Conservation (phyloP, 805 yeast species). For the Candida yuanshanica region DNA sequence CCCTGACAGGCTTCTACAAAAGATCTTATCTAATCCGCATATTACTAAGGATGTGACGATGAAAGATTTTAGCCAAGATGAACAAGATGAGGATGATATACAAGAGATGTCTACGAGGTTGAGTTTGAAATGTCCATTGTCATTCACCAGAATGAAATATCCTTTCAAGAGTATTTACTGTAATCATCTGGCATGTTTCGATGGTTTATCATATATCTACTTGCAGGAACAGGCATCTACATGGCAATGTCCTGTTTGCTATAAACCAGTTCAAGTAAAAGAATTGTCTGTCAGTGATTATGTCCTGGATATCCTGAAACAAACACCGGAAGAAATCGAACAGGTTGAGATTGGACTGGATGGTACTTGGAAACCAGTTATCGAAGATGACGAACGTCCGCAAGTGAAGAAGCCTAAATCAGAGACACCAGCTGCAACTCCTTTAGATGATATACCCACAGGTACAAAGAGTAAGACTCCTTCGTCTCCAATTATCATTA, state of each 20-base stretch:
- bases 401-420: background rate
- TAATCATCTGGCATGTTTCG: conserved; percentile 84
- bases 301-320: conserved; percentile 52
- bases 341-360: conserved; percentile 61
- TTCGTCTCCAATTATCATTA: conserved; percentile 36
- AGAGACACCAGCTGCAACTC: conserved; percentile 4
- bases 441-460: background rate
- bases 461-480: conserved; percentile 4
- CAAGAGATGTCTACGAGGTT: conserved; percentile 60
- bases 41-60: conserved; percentile 48
- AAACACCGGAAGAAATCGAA: conserved; percentile 52
- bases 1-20: conserved; percentile 35
- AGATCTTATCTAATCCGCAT: conserved; percentile 41
- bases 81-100: conserved; percentile 65
- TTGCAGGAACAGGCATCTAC: conserved; percentile 76
- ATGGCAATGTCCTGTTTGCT: conserved; percentile 89
- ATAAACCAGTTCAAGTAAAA: conserved; percentile 40
- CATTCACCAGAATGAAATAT: conserved; percentile 58
- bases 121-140: conserved; percentile 73
- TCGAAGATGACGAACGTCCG: conserved; percentile 20
- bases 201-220: conserved; percentile 65
- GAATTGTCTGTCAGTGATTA: conserved; percentile 74
- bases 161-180: conserved; percentile 74
- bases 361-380: conserved; percentile 62
- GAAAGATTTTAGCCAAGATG: conserved; percentile 36